These are phyloP conservation scores for Phaeotremella fagi DNA, from an alignment of 768 basidiomycete species.

Conservation along the genomic window DNA sequence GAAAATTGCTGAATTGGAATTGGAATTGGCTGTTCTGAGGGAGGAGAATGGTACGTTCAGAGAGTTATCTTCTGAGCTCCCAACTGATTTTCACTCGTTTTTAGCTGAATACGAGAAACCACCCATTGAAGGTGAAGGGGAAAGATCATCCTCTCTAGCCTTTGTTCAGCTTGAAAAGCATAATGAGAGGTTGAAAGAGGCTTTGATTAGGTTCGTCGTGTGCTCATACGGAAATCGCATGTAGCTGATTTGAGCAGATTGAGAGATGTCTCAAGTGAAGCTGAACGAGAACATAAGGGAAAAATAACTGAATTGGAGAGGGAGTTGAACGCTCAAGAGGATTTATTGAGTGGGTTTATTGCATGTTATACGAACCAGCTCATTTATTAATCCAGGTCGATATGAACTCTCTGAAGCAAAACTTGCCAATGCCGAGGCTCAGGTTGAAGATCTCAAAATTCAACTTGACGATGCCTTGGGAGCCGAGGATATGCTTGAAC, in stretches of 20 bases:
- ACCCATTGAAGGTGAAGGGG: conserved; percentile 23
- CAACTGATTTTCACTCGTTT: conserved; percentile 11
- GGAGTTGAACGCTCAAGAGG: conserved; percentile 70
- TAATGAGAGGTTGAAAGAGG: conserved; percentile 92
- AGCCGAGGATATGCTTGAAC: conserved; percentile 93
- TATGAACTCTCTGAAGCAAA: conserved; percentile 75
- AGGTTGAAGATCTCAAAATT: conserved; percentile 86
- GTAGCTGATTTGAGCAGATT: conserved; percentile 53
- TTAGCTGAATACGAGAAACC: conserved; percentile 47
- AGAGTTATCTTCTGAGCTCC: neutral
- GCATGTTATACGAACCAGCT: conserved; percentile 5
- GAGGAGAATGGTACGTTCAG: conserved; percentile 52
- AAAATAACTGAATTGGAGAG: conserved; percentile 85
- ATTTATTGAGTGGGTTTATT: conserved; percentile 63
- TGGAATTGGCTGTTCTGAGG: conserved; percentile 75
- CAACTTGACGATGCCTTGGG: conserved; percentile 93
- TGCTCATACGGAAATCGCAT: neutral
- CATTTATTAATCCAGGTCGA: conserved; percentile 55
- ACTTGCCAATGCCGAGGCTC: conserved; percentile 79
- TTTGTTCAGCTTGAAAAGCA: conserved; percentile 88
- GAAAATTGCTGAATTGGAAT: conserved; percentile 68
- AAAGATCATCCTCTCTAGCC: conserved; percentile 55
- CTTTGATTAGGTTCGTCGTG: conserved; percentile 64
- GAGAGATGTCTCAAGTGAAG: conserved; percentile 81
- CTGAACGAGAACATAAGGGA: conserved; percentile 73